Base-by-base conservation (phyloP, 108 stramenopile species). In the Nitzschia palea region DNA sequence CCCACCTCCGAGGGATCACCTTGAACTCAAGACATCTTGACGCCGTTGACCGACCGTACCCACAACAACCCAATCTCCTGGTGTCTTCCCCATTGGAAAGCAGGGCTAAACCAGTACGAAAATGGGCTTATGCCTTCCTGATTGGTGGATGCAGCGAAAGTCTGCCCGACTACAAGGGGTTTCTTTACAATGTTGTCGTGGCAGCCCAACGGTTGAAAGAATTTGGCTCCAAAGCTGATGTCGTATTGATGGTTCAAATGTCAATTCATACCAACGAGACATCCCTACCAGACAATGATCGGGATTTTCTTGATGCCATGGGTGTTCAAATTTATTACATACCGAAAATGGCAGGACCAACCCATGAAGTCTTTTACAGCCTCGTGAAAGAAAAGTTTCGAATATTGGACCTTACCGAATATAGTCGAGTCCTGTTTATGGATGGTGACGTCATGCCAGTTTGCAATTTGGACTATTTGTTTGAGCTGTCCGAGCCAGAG, bases 361-460 rank as follows among this genome's bases (percentile, higher is more conserved):
- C 20, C 2, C 37, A 64, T 45, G 71, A 73, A 44, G 62, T 62
- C 18, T 85, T 83, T 53, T 69, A 68, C 55, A 29, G 45, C n/a
- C 33, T 71, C 12, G 74, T 72, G 44, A 51, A 80, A 55, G 78
- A 83, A 18, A 88, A 88, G 43, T 88, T 88, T 29, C 55, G 68
- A n/a, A 68, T 83, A 17, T 59, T 88, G 35, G 60, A 60, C 23
- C 32, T 87, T 44, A 83, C 80, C 22, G 77, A 86, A 65, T 93
- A 88, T 66, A 61, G 77, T 18, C 78, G 82, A 1, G 80, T 88
- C 0, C 63, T 89, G 42, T 85, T 84, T 53, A 20, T 93, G 40
- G 91, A 93, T 50, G 77, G 73, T 8, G 91, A 93, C 65, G 69
- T 87, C n/a, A 61, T 86, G 40, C 88, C 88, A 15, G 44, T 80